phyloP scores from a whole-genome alignment of 805 yeast genomes.

The Maudiozyma bulderi region DNA sequence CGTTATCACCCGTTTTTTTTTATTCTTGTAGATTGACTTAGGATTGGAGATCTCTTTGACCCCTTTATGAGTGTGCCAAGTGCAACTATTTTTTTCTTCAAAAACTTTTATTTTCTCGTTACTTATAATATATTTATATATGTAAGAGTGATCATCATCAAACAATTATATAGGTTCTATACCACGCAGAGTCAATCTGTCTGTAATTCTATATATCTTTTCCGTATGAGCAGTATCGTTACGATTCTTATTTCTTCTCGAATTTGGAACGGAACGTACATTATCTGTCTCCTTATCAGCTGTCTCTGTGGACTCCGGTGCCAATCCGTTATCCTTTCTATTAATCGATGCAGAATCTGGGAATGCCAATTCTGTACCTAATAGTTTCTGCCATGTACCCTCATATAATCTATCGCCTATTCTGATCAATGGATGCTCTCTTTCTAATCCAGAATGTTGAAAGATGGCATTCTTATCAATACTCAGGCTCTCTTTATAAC shows the following conservation, averaged over 20 bases:
- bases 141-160: neutral
- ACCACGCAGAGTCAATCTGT: constrained; percentile 18
- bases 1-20: neutral
- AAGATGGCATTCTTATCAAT: constrained; percentile 35
- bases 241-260: neutral
- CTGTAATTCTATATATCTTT: constrained; percentile 23
- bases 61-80: neutral
- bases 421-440: constrained; percentile 46
- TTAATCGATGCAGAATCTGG: constrained; percentile 21
- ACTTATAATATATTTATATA: too few relatives aligned
- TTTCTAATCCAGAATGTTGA: constrained; percentile 47
- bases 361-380: constrained; percentile 61
- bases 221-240: constrained; percentile 13
- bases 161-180: constrained; percentile 21
- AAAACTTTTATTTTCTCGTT: too few relatives aligned
- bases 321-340: constrained; percentile 5
- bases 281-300: constrained; percentile 3
- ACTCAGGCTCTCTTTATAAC: constrained; percentile 22
- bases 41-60: neutral
- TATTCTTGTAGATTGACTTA: neutral
- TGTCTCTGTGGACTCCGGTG: neutral
- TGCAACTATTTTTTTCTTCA: too few relatives aligned
- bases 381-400: constrained; percentile 66
- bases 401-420: constrained; percentile 52
- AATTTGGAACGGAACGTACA: constrained; percentile 1